These are phyloP conservation scores for Hsuehochloa calcarea DNA, from an alignment of 176 grass and related monocot species.

Conservation along the genomic window DNA sequence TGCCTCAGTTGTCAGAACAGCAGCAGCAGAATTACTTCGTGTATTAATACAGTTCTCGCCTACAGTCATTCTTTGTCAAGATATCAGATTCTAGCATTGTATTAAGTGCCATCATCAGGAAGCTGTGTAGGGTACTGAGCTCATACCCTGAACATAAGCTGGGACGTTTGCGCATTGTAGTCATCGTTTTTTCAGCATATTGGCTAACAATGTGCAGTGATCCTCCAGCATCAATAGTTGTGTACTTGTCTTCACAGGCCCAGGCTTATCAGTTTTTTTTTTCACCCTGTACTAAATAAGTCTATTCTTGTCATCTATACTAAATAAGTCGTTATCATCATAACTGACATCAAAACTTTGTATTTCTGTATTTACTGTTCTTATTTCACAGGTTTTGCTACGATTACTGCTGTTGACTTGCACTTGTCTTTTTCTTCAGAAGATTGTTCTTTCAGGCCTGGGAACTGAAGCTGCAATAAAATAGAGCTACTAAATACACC, in stretches of 20 bases:
- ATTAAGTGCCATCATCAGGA: constrained; percentile 9
- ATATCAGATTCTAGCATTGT: neutral
- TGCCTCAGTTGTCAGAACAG: neutral
- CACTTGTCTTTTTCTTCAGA: neutral
- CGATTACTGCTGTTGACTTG: neutral
- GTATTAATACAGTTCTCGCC: neutral
- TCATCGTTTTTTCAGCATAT: neutral
- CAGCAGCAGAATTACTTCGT: neutral
- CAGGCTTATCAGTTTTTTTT: neutral
- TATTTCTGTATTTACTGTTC: too few species aligned
- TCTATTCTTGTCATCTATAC: neutral
- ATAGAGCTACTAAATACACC: neutral
- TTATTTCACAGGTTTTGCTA: neutral
- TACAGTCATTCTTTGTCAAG: neutral
- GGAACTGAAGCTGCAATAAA: neutral
- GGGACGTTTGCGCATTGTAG: neutral
- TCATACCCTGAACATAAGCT: constrained; percentile 8
- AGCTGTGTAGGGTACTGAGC: neutral
- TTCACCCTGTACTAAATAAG: neutral
- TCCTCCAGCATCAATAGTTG: constrained; percentile 18
- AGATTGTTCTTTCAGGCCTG: constrained; percentile 18
- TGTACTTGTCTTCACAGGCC: neutral
- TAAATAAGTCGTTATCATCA: neutral
- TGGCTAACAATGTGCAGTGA: neutral
- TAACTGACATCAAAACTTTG: neutral